Base-by-base conservation (phyloP, 495 filamentous ascomycete species). In the Trichoderma gamsii region DNA sequence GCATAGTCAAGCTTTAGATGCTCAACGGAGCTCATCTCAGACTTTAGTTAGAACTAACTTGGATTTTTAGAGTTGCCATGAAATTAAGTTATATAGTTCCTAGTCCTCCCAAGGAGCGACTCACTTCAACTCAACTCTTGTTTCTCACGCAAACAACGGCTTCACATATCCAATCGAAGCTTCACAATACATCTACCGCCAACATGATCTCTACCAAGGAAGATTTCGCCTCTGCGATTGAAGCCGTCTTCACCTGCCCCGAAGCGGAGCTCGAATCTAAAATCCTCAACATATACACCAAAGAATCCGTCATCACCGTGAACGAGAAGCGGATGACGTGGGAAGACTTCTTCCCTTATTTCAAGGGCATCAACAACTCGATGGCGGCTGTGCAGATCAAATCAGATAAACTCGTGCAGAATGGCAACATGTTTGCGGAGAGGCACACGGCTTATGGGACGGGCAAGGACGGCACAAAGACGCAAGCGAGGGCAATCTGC, bases 401-500 rank as follows among this genome's bases (percentile, higher is more conserved):
- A 15, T 32, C 25, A 4, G 23, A 61, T 61, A 7, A 61, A 11
- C 16, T 61, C 35, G 0, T 61, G 25, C 56, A 25, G 3, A 23
- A 61, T 32, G 56, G 56, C 13, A 61, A 61, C 27, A 15, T 61
- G 56, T 61, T 61, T 32, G 9, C 56, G 25, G 56, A 61, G 25
- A 61, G 13, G 15, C 56, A 61, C 12, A 61, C 56, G 11, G 56
- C 56, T 3, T 4, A 0, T 13, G 56, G 56, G 35, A 11, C 4
- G 1, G 56, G 56, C 5, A 61, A 61, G 25, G 56, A 61, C 29
- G 56, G 56, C 25, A 61, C 56, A 11, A 32, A 16, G 23, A 61
- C 56, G 0, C 3, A 32, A 15, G 56, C 16, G 7, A 23, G 27
- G 16, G 56, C 56, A 6, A 15, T 61, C 0, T 5, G 11, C n/a